These are phyloP conservation scores for Eucalyptus caleyi DNA, from an alignment of 345 rosid species.

Conservation along the genomic window DNA sequence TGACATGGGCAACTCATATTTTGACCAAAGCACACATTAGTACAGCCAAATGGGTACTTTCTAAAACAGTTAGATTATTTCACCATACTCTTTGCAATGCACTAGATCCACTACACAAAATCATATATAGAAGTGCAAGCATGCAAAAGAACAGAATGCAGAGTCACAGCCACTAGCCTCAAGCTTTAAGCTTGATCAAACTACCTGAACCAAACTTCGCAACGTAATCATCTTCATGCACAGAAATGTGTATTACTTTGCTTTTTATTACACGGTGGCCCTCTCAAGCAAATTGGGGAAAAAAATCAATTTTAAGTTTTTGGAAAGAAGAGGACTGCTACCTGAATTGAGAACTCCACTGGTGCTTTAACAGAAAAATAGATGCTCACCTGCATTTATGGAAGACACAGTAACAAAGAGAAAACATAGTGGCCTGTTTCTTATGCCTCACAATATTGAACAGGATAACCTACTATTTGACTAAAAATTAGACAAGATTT, in stretches of 20 bases:
- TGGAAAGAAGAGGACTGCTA: constrained; percentile 1
- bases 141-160: background rate
- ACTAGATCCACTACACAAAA: background rate
- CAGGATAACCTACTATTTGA: background rate
- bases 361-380: constrained; percentile 86
- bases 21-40: background rate
- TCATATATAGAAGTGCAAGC: background rate
- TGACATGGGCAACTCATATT: background rate
- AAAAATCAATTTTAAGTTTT: background rate
- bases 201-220: background rate
- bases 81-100: background rate
- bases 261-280: background rate
- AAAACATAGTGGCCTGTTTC: background rate
- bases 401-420: background rate
- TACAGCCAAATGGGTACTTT: background rate
- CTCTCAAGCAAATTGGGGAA: background rate
- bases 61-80: background rate
- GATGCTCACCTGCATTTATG: constrained; percentile 49
- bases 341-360: constrained; percentile 76
- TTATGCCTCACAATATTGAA: background rate
- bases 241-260: background rate
- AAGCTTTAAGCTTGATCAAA: background rate
- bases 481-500: background rate
- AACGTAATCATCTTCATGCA: background rate
- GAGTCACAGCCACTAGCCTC: background rate